Evolutionary conservation across 2,329 filamentous ascomycete genomes (phyloP).

Genomic region (Aspergillus transmontanensis): DNA sequence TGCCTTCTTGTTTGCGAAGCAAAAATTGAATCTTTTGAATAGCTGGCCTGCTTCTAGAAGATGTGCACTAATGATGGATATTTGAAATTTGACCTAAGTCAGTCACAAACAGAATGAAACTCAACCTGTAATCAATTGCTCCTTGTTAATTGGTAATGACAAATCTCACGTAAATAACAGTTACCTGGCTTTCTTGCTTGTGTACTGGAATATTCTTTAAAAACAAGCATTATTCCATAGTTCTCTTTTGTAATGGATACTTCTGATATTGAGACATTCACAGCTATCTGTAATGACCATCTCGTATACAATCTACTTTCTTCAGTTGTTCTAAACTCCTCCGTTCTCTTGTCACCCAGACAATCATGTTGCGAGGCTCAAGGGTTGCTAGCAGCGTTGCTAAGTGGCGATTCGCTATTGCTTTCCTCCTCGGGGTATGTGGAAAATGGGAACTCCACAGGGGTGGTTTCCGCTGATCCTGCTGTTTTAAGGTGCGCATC

Average conservation of each 20-base stretch:
- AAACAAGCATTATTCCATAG: slow-evolving; percentile 2
- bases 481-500: background rate
- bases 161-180: background rate
- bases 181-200: background rate
- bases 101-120: background rate
- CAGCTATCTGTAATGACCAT: slow-evolving; percentile 1
- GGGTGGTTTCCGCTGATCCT: background rate
- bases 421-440: background rate
- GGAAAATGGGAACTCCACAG: background rate
- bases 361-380: background rate
- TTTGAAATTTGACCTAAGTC: background rate
- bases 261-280: slow-evolving; percentile 1
- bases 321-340: background rate
- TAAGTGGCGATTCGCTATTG: background rate
- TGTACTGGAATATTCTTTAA: background rate
- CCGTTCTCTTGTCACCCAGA: background rate
- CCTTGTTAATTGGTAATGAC: background rate
- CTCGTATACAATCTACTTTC: background rate
- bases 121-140: background rate
- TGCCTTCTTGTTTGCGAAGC: background rate
- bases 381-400: background rate
- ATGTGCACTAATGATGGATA: background rate
- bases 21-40: background rate
- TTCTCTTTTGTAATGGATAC: background rate
- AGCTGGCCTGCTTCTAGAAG: background rate